Evolutionary conservation across 179 eudicot species (phyloP).

Genomic region (Actinidia arguta): DNA sequence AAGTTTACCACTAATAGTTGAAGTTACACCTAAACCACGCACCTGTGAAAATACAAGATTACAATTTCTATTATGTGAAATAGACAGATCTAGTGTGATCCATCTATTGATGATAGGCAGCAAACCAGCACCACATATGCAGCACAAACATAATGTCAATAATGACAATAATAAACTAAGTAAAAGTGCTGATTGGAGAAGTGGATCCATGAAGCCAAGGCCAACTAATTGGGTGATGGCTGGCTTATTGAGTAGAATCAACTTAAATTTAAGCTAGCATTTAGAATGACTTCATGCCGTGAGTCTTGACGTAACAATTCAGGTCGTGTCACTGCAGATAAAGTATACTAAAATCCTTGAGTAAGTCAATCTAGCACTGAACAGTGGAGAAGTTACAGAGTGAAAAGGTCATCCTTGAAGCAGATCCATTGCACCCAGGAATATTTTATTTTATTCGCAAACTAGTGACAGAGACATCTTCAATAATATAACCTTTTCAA

Average conservation of each 20-base stretch:
- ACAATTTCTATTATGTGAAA: neutral
- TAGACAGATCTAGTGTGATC: neutral
- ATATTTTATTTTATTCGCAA: too few species aligned
- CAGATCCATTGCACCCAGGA: too few species aligned
- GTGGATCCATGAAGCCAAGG: neutral
- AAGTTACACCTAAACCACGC: neutral
- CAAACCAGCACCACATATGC: neutral
- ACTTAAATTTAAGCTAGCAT: neutral
- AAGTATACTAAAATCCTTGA: too few species aligned
- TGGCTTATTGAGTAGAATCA: neutral
- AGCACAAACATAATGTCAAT: neutral
- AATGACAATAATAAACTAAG: neutral
- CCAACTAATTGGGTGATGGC: neutral
- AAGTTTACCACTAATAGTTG: conserved; percentile 7
- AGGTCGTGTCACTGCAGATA: too few species aligned
- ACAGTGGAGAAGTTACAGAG: too few species aligned
- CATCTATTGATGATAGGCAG: neutral
- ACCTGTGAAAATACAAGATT: neutral
- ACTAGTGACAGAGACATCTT: too few species aligned
- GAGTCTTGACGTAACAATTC: too few species aligned
- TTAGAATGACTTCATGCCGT: neutral
- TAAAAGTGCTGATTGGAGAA: neutral
- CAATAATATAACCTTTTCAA: too few species aligned
- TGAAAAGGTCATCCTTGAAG: too few species aligned
- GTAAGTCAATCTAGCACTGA: too few species aligned